Percentiles rank a stretch among this genome's conserved stretches.
phyloP scores from a whole-genome alignment of 441 rosid species.

The Pelargonium fulgidum region DNA sequence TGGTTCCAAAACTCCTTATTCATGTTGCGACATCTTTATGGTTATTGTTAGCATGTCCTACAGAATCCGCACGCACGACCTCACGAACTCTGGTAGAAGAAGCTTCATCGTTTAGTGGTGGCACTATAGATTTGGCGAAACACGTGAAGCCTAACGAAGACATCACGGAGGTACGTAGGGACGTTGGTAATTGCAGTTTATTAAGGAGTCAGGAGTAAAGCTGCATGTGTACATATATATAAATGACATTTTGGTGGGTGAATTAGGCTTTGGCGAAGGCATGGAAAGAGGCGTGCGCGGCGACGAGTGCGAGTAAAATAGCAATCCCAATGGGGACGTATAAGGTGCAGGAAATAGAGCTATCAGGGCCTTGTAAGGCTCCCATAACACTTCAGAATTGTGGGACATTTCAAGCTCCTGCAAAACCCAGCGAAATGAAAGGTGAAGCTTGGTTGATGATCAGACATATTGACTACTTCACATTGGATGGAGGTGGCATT shows the following conservation, averaged over 20 bases:
- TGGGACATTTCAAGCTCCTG: conserved; percentile 41
- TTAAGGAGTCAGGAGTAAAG: too few species aligned
- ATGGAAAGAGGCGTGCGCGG: conserved; percentile 43
- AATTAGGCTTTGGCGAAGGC: conserved; percentile 32
- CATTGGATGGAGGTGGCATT: conserved; percentile 40
- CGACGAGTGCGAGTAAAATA: conserved; percentile 24
- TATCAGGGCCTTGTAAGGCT: conserved; percentile 48
- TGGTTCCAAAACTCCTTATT: not conserved
- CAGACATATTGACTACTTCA: conserved; percentile 26
- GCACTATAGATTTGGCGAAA: not conserved
- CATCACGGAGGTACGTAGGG: not conserved
- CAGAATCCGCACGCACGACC: not conserved
- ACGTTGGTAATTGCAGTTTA: not conserved
- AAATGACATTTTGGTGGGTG: too few species aligned
- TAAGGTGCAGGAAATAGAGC: conserved; percentile 16
- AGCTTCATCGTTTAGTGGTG: not conserved
- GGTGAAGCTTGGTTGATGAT: conserved; percentile 39
- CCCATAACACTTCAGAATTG: conserved; percentile 28
- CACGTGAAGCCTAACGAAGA: not conserved
- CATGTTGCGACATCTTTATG: not conserved
- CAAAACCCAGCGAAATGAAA: conserved; percentile 13
- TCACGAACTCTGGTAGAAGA: not conserved
- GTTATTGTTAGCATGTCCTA: not conserved
- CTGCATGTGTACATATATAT: too few species aligned
- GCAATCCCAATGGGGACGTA: conserved; percentile 40